These are phyloP conservation scores for Phaeosphaeria sp. DNA, from an alignment of 2,329 filamentous ascomycete genomes.

Conservation along the genomic window DNA sequence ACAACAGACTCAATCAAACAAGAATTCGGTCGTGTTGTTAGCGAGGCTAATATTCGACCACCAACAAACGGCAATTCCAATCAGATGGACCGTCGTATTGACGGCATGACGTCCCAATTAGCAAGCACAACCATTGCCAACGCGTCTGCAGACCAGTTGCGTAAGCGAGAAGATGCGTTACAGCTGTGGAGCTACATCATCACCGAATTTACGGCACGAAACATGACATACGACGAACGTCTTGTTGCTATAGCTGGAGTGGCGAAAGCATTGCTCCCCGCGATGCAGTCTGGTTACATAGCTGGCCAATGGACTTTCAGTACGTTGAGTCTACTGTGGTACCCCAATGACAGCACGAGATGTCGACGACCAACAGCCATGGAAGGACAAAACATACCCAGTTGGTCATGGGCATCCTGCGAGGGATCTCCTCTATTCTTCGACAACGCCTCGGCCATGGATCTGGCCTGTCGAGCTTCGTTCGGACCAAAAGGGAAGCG, in stretches of 20 bases:
- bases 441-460: conserved; percentile 46
- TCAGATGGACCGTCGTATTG: conserved; percentile 24
- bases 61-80: conserved; percentile 14
- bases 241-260: conserved; percentile 39
- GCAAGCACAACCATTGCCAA: conserved; percentile 34
- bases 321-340: conserved; percentile 44
- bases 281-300: conserved; percentile 41
- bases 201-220: conserved; percentile 44
- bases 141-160: conserved; percentile 17
- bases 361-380: conserved; percentile 31
- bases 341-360: conserved; percentile 37
- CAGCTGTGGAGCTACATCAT: conserved; percentile 46
- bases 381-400: conserved; percentile 33
- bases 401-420: conserved; percentile 47
- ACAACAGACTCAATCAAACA: conserved; percentile 44
- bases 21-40: conserved; percentile 35
- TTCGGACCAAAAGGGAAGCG: conserved; percentile 33
- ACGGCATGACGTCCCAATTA: conserved; percentile 38
- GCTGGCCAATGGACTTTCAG: conserved; percentile 47
- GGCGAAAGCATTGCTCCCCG: conserved; percentile 34
- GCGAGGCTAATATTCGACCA: conserved; percentile 20
- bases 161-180: conserved; percentile 34
- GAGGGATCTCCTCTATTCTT: conserved; percentile 46
- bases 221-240: conserved; percentile 43
- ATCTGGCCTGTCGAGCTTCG: conserved; percentile 39